Conservation (phyloP, 148 eudicot genomes). For the Camellia lanceoleosa region DNA sequence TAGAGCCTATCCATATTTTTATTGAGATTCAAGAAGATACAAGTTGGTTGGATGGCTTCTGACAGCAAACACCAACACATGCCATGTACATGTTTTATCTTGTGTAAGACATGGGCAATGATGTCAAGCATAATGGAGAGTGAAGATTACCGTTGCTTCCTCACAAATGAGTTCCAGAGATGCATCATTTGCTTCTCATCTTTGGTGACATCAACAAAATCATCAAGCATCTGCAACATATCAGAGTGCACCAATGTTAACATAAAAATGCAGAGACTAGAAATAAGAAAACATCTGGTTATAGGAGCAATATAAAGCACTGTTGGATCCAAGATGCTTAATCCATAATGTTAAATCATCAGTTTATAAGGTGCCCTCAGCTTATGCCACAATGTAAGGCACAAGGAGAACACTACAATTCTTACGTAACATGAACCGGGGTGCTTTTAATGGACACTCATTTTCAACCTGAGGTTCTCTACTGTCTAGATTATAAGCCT, state of each 20-base stretch:
- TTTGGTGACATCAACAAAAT: conserved; percentile 90
- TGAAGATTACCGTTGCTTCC: conserved; percentile 76
- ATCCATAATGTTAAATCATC: background rate
- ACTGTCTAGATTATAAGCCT: background rate
- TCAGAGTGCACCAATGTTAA: background rate
- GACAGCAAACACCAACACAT: conserved; percentile 3
- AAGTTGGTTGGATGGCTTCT: background rate
- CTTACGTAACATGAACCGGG: background rate
- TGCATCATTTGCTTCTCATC: conserved; percentile 96
- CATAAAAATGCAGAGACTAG: background rate
- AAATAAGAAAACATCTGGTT: background rate
- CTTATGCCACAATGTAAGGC: background rate
- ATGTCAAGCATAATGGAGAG: conserved; percentile 3
- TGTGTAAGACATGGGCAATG: background rate
- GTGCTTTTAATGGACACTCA: background rate
- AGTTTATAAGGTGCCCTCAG: background rate
- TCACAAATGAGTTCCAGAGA: conserved; percentile 96
- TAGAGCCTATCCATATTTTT: background rate
- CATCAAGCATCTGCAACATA: conserved; percentile 85
- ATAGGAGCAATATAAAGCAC: background rate
- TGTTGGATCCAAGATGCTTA: background rate
- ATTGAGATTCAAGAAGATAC: background rate
- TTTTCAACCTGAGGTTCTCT: background rate
- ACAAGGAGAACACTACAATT: background rate
- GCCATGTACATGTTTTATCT: background rate